phyloP scores from a whole-genome alignment of 2,329 filamentous ascomycete species.

The Pseudopyrenochaeta lycopersici region DNA sequence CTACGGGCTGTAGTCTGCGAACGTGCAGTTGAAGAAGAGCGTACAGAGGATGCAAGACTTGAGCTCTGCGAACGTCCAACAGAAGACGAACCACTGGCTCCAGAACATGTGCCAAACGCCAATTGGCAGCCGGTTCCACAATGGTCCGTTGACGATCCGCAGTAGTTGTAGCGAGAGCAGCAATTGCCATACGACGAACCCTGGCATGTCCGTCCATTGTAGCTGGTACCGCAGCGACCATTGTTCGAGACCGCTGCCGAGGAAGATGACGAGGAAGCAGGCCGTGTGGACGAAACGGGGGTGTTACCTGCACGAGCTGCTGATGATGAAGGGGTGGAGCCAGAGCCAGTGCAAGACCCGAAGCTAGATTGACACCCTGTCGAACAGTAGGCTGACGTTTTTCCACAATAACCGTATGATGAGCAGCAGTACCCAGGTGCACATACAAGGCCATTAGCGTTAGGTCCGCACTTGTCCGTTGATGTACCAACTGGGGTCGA shows the following conservation, averaged over 20 bases:
- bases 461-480: too few species aligned
- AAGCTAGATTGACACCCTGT: too few species aligned
- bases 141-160: neutral
- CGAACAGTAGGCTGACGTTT: too few species aligned
- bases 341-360: too few species aligned
- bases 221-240: neutral
- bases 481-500: neutral
- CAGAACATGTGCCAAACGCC: neutral
- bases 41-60: too few species aligned
- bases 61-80: too few species aligned
- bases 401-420: too few species aligned
- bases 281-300: too few species aligned
- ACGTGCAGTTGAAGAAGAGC: neutral
- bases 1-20: neutral
- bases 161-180: neutral
- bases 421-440: too few species aligned
- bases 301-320: too few species aligned
- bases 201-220: neutral
- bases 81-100: neutral
- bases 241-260: neutral
- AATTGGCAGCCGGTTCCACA: neutral
- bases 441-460: too few species aligned
- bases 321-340: too few species aligned
- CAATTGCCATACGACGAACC: neutral
- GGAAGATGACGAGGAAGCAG: neutral